Percentiles rank a stretch among this genome's conserved stretches.
phyloP scores from a whole-genome alignment of 2,329 filamentous ascomycete species.

The Fusarium sp. region DNA sequence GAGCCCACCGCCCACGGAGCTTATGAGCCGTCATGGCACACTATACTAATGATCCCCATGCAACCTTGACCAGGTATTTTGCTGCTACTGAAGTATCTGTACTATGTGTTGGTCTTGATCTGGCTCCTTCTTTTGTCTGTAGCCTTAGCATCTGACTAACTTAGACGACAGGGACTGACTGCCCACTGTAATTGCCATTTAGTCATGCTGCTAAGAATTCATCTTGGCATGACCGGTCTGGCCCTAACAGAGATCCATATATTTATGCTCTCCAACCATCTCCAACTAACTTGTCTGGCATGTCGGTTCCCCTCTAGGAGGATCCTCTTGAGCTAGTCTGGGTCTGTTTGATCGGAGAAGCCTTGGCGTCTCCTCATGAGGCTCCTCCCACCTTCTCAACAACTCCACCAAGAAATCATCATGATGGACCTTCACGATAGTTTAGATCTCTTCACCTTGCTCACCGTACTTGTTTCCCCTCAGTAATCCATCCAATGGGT shows the following conservation, averaged over 20 bases:
- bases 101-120: neutral
- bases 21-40: constrained; percentile 15
- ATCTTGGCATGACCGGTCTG: neutral
- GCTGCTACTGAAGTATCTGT: neutral
- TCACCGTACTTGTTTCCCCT: constrained; percentile 6
- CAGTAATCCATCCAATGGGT: neutral
- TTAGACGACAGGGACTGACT: neutral
- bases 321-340: constrained; percentile 2
- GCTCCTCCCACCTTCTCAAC: constrained; percentile 33
- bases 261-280: constrained; percentile 20
- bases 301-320: neutral
- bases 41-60: constrained; percentile 10
- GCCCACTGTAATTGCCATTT: neutral
- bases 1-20: constrained; percentile 9
- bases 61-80: neutral
- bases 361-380: constrained; percentile 27
- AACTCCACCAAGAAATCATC: constrained; percentile 40
- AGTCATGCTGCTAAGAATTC: constrained; percentile 6
- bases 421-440: constrained; percentile 40
- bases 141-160: constrained; percentile 3
- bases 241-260: constrained; percentile 1
- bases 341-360: constrained; percentile 21
- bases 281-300: constrained; percentile 10
- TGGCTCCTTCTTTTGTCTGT: neutral
- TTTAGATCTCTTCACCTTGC: constrained; percentile 24